Conservation (phyloP, 768 basidiomycete species). For the Lactarius vividus region DNA sequence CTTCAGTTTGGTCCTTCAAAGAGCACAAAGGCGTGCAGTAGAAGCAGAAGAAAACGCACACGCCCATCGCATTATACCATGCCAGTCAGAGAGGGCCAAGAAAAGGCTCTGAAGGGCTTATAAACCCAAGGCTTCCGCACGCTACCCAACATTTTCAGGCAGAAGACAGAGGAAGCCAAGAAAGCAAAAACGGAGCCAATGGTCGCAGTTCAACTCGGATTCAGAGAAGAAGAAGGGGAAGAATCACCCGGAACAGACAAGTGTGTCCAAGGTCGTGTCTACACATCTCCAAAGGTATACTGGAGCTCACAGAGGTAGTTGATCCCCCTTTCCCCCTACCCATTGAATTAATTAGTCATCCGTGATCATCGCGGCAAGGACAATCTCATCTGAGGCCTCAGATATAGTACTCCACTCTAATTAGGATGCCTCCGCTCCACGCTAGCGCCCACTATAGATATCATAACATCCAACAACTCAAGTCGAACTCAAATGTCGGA, state of each 20-base stretch:
- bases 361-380: neutral
- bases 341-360: too few species aligned
- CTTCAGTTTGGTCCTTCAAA: neutral
- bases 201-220: too few species aligned
- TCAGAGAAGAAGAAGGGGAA: too few species aligned
- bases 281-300: too few species aligned
- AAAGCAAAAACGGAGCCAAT: too few species aligned
- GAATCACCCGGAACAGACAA: too few species aligned
- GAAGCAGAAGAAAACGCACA: neutral
- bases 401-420: neutral
- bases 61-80: neutral
- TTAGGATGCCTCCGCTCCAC: neutral
- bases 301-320: too few species aligned
- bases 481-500: slow-evolving; percentile 7
- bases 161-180: neutral
- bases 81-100: neutral
- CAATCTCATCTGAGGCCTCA: neutral
- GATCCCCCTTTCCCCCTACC: too few species aligned
- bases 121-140: neutral
- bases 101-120: neutral
- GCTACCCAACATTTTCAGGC: neutral
- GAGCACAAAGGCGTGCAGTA: neutral
- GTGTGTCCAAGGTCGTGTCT: too few species aligned
- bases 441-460: neutral
- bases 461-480: neutral